Conservation (phyloP, 768 basidiomycete genomes). For the Lentinula boryana region DNA sequence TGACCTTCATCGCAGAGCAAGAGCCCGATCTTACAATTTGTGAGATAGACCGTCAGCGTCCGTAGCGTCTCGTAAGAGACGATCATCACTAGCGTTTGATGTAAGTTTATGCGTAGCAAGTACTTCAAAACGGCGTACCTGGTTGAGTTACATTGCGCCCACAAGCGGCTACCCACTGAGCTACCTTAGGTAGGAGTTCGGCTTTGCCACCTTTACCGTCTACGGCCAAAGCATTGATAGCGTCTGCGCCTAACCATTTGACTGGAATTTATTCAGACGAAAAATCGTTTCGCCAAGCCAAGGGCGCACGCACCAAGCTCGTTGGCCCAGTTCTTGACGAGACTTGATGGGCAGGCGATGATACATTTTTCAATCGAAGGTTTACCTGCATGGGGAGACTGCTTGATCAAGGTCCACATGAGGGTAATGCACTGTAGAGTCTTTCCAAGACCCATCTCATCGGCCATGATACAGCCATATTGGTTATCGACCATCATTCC, state of each 20-base stretch:
- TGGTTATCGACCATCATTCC: conserved; percentile 91
- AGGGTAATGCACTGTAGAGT: conserved; percentile 95
- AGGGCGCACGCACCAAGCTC: conserved; percentile 62
- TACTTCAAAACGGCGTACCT: conserved; percentile 38
- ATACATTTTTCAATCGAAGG: conserved; percentile 94
- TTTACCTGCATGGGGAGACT: conserved; percentile 85
- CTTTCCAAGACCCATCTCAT: conserved; percentile 98
- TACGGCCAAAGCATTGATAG: conserved; percentile 78
- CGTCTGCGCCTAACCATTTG: conserved; percentile 91
- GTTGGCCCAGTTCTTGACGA: conserved; percentile 99
- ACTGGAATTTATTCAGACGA: conserved; percentile 34
- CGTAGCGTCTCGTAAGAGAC: conserved; percentile 97
- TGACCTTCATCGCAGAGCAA: conserved; percentile 98
- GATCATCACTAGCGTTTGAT: conserved; percentile 75
- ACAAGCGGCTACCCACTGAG: conserved; percentile 82
- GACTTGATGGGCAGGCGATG: conserved; percentile 93
- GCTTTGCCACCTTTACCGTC: conserved; percentile 91
- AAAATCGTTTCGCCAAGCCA: not conserved
- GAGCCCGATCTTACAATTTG: conserved; percentile 78
- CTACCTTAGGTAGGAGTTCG: conserved; percentile 72
- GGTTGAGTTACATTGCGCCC: conserved; percentile 91
- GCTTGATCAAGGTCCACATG: conserved; percentile 92
- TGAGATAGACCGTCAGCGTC: conserved; percentile 69
- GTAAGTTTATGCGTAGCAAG: not conserved
- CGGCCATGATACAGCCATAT: conserved; percentile 97